Percentiles rank a stretch among this genome's conserved stretches.
phyloP scores from a whole-genome alignment of 768 basidiomycete species.

The Xerocomellus chrysenteron region DNA sequence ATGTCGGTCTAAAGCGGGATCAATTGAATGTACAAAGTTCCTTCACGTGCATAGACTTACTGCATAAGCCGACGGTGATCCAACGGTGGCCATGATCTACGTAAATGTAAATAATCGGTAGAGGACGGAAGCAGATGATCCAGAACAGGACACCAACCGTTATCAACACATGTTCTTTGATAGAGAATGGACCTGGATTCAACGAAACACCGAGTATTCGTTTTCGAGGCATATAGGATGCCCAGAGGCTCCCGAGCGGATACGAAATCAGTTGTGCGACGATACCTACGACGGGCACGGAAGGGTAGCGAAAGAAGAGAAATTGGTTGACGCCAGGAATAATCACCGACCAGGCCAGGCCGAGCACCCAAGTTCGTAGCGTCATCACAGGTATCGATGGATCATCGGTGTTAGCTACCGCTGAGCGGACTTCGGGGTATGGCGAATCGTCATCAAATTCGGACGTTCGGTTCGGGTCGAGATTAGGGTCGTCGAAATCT shows the following conservation, averaged over 20 bases:
- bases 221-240: conserved; percentile 51
- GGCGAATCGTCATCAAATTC: conserved; percentile 60
- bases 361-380: conserved; percentile 70
- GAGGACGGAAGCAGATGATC: conserved; percentile 28
- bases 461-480: conserved; percentile 11
- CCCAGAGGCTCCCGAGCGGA: conserved; percentile 63
- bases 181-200: conserved; percentile 75
- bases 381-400: conserved; percentile 60
- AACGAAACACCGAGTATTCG: conserved; percentile 58
- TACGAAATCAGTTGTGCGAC: conserved; percentile 72
- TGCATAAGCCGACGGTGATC: conserved; percentile 61
- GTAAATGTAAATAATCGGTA: conserved; percentile 25
- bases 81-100: conserved; percentile 57
- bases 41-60: conserved; percentile 26
- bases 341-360: conserved; percentile 66
- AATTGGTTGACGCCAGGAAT: conserved; percentile 70
- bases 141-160: conserved; percentile 42
- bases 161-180: conserved; percentile 74
- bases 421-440: conserved; percentile 70
- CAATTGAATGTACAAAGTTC: background rate
- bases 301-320: conserved; percentile 75
- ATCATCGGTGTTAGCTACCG: conserved; percentile 72
- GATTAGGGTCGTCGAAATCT: conserved; percentile 27
- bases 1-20: conserved; percentile 51
- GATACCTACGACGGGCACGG: conserved; percentile 58